Evolutionary conservation across 441 rosid species (phyloP).

Genomic region (Populus hybrid): DNA sequence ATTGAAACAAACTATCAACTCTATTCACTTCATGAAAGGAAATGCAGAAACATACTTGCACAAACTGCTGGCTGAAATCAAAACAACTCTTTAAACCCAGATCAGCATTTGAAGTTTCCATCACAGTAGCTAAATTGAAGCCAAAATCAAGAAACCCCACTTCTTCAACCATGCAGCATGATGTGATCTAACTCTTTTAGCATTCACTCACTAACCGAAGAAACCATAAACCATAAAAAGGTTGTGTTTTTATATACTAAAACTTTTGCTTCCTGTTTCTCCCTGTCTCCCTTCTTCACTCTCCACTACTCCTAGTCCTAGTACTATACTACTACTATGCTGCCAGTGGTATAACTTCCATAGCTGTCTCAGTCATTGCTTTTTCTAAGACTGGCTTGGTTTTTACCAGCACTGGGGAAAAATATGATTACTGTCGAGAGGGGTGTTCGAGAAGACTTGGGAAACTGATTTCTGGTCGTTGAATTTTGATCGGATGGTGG

Average conservation of each 20-base stretch:
- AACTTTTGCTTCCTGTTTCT: constrained; percentile 12
- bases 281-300: constrained; percentile 9
- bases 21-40: constrained; percentile 33
- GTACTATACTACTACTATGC: constrained; percentile 14
- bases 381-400: constrained; percentile 37
- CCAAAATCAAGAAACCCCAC: constrained; percentile 26
- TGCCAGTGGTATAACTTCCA: constrained; percentile 37
- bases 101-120: constrained; percentile 35
- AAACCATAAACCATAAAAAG: constrained; percentile 38
- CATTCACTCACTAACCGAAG: constrained; percentile 34
- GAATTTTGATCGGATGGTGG: constrained; percentile 61
- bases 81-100: constrained; percentile 35
- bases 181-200: constrained; percentile 1
- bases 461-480: constrained; percentile 32
- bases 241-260: constrained; percentile 34
- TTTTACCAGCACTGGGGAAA: constrained; percentile 14
- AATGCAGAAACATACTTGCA: constrained; percentile 35
- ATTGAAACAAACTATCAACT: constrained; percentile 33
- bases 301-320: not conserved
- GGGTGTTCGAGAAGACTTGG: constrained; percentile 36
- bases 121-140: constrained; percentile 34
- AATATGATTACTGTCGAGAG: constrained; percentile 17
- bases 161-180: not conserved
- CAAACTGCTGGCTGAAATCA: constrained; percentile 38
- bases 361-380: constrained; percentile 37